phyloP scores from a whole-genome alignment of 2,329 filamentous ascomycete genomes.

The Ceratocystiopsis sp. region DNA sequence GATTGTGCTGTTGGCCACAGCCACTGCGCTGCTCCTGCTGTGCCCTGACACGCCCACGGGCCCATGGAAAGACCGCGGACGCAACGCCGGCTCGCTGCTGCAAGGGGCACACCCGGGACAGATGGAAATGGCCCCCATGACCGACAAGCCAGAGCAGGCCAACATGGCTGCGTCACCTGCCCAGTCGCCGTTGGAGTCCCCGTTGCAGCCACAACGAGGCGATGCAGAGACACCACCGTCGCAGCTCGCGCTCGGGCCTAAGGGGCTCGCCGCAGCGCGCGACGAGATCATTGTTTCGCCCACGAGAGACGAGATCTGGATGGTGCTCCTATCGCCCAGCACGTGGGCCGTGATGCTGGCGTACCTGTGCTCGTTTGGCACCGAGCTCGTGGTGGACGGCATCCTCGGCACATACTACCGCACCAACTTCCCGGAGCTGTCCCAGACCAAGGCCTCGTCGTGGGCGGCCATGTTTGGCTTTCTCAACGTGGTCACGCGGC shows the following conservation, averaged over 20 bases:
- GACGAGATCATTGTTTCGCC: slow-evolving; percentile 37
- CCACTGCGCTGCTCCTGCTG: slow-evolving; percentile 50
- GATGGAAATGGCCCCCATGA: too few species aligned
- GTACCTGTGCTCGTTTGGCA: slow-evolving; percentile 48
- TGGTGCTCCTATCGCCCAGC: slow-evolving; percentile 33
- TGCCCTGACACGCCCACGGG: slow-evolving; percentile 74
- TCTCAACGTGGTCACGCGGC: slow-evolving; percentile 51
- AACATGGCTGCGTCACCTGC: too few species aligned
- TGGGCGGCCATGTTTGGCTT: slow-evolving; percentile 62
- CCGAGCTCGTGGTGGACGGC: slow-evolving; percentile 44
- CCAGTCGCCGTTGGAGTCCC: too few species aligned
- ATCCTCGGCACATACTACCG: slow-evolving; percentile 41
- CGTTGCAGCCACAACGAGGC: too few species aligned
- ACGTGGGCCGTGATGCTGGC: slow-evolving; percentile 36
- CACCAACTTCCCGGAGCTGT: slow-evolving; percentile 39
- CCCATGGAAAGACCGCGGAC: slow-evolving; percentile 56
- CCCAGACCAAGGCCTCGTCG: slow-evolving; percentile 37
- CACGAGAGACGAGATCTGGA: slow-evolving; percentile 28
- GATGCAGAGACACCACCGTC: background rate
- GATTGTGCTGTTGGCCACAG: slow-evolving; percentile 51
- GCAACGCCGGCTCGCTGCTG: too few species aligned
- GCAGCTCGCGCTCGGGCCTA: slow-evolving; percentile 18
- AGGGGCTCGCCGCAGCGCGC: slow-evolving; percentile 30
- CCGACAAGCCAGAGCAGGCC: too few species aligned
- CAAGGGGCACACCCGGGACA: too few species aligned